phyloP scores from a whole-genome alignment of 306 rosid genomes.

The Pterocarpus santalinus region DNA sequence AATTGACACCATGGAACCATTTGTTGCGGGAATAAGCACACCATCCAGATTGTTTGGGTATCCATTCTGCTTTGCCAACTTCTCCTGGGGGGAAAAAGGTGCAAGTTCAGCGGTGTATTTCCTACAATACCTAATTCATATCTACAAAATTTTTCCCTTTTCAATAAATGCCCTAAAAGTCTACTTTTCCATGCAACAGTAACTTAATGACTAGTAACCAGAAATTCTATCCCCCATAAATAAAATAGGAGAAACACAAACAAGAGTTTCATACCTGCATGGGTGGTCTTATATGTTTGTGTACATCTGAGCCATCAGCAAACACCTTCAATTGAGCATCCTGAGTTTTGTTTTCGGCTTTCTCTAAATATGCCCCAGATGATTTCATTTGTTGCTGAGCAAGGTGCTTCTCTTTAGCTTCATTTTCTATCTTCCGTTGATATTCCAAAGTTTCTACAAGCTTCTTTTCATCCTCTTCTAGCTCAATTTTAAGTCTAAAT shows the following conservation, averaged over 20 bases:
- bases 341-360: conserved; percentile 49
- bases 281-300: conserved; percentile 51
- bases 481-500: conserved; percentile 75
- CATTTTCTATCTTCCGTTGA: conserved; percentile 87
- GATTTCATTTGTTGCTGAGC: conserved; percentile 86
- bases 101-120: conserved; percentile 46
- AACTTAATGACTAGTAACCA: conserved; percentile 32
- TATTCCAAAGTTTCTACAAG: conserved; percentile 93
- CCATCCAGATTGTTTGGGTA: conserved; percentile 54
- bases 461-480: conserved; percentile 92
- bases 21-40: conserved; percentile 50
- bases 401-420: conserved; percentile 93
- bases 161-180: too few relatives aligned
- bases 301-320: conserved; percentile 56
- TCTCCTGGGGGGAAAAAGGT: conserved; percentile 59
- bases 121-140: conserved; percentile 33
- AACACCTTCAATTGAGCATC: conserved; percentile 49
- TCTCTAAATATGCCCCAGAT: conserved; percentile 57
- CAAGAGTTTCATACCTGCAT: conserved; percentile 57
- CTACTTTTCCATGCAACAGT: conserved; percentile 9
- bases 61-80: conserved; percentile 58
- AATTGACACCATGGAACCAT: conserved; percentile 55
- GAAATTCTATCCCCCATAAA: conserved; percentile 21
- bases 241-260: conserved; percentile 27
- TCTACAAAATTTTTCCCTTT: conserved; percentile 28